Evolutionary conservation across 2,329 filamentous ascomycete genomes (phyloP).

Genomic region (Cadophora sp.): DNA sequence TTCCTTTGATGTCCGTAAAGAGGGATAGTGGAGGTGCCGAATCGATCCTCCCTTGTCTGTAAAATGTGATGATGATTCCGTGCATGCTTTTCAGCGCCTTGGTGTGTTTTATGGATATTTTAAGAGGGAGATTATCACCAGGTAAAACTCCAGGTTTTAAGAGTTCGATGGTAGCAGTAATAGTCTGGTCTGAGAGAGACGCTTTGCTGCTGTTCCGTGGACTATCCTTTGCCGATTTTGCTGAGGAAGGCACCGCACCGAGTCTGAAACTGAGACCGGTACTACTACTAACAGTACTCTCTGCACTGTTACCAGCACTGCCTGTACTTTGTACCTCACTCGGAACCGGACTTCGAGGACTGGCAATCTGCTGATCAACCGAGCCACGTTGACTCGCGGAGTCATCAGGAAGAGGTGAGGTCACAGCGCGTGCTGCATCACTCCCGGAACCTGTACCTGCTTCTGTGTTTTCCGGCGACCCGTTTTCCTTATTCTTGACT

Average conservation of each 20-base stretch:
- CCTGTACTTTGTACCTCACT: slow-evolving; percentile 70
- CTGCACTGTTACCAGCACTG: slow-evolving; percentile 73
- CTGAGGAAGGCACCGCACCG: slow-evolving; percentile 46
- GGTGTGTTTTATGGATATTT: slow-evolving; percentile 84
- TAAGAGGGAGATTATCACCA: slow-evolving; percentile 82
- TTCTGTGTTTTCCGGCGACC: slow-evolving; percentile 36
- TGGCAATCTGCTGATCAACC: slow-evolving; percentile 49
- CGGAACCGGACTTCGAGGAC: slow-evolving; percentile 53
- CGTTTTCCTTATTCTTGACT: slow-evolving; percentile 34
- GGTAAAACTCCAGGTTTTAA: slow-evolving; percentile 83
- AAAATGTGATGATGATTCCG: slow-evolving; percentile 91
- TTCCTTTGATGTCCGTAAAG: slow-evolving; percentile 59
- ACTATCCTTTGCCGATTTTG: slow-evolving; percentile 53
- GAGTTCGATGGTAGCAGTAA: slow-evolving; percentile 85
- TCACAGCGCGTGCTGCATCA: slow-evolving; percentile 32
- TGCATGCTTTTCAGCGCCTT: slow-evolving; percentile 90
- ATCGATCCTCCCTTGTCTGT: slow-evolving; percentile 89
- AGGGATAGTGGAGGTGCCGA: slow-evolving; percentile 64
- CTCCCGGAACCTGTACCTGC: slow-evolving; percentile 31
- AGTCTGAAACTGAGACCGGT: slow-evolving; percentile 54
- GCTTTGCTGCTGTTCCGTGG: slow-evolving; percentile 57
- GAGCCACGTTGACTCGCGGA: slow-evolving; percentile 45
- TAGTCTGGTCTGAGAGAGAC: slow-evolving; percentile 74
- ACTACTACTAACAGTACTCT: slow-evolving; percentile 57
- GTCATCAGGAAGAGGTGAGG: slow-evolving; percentile 43